Conservation (phyloP, 2,329 filamentous ascomycete species). For the Rutstroemia sp. region DNA sequence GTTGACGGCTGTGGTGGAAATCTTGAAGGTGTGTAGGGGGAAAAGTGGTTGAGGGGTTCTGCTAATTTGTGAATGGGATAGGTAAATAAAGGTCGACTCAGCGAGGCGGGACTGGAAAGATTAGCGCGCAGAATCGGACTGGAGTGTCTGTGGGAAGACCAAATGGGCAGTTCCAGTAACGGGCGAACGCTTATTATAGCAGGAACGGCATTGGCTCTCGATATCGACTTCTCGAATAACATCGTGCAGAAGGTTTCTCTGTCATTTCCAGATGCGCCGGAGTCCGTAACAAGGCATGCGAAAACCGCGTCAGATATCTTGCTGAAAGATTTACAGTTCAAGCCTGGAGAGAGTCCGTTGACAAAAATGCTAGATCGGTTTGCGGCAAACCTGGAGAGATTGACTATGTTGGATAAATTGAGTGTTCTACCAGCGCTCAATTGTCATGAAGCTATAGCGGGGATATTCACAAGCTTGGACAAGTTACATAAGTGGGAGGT, state of each 20-base stretch:
- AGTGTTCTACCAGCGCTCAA: slow-evolving; percentile 62
- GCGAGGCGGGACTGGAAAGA: slow-evolving; percentile 67
- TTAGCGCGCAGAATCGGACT: slow-evolving; percentile 61
- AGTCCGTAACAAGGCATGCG: slow-evolving; percentile 51
- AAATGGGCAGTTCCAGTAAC: slow-evolving; percentile 38
- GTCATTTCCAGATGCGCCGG: slow-evolving; percentile 52
- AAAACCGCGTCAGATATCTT: slow-evolving; percentile 59
- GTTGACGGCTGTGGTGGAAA: slow-evolving; percentile 30
- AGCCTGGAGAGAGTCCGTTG: slow-evolving; percentile 52
- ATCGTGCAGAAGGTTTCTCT: slow-evolving; percentile 56
- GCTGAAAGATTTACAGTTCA: slow-evolving; percentile 53
- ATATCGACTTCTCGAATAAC: slow-evolving; percentile 55
- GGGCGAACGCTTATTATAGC: slow-evolving; percentile 54
- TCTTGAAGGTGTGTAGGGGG: slow-evolving; percentile 22
- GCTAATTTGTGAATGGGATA: slow-evolving; percentile 18
- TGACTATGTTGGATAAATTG: slow-evolving; percentile 64
- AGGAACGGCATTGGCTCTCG: slow-evolving; percentile 51
- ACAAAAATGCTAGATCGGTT: slow-evolving; percentile 67
- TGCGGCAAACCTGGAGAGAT: slow-evolving; percentile 60
- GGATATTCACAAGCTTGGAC: slow-evolving; percentile 62
- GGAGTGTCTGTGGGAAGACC: slow-evolving; percentile 53
- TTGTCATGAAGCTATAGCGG: slow-evolving; percentile 69
- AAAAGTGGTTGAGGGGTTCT: background rate
- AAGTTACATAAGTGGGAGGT: slow-evolving; percentile 67
- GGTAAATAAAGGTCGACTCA: slow-evolving; percentile 53